Evolutionary conservation across 2,329 filamentous ascomycete species (phyloP).

Genomic region (Aspergillus ruber): DNA sequence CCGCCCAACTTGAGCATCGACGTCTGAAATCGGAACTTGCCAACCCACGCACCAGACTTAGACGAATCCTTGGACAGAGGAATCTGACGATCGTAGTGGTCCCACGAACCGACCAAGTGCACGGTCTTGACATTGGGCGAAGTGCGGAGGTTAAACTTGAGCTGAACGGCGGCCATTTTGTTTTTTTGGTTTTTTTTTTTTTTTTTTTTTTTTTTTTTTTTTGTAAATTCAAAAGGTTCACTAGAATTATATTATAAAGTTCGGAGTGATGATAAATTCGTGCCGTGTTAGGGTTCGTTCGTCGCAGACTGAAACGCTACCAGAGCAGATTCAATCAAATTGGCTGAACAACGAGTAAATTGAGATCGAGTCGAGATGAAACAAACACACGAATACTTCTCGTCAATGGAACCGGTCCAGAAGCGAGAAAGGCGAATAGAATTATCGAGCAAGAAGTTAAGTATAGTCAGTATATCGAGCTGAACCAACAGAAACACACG

Average conservation of each 20-base stretch:
- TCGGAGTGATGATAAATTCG: conserved; percentile 7
- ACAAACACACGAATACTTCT: not conserved
- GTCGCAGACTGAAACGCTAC: conserved; percentile 16
- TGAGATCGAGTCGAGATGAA: not conserved
- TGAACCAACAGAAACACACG: conserved; percentile 20
- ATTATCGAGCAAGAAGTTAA: conserved; percentile 20
- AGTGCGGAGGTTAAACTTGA: conserved; percentile 93
- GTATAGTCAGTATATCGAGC: conserved; percentile 13
- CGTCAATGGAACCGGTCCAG: not conserved
- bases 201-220: too few relatives aligned
- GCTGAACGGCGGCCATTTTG: conserved; percentile 83
- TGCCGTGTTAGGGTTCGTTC: conserved; percentile 12
- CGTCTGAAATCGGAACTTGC: conserved; percentile 92
- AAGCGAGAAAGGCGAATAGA: conserved; percentile 5
- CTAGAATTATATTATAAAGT: conserved; percentile 20
- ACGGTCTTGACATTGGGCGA: conserved; percentile 96
- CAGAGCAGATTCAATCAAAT: conserved; percentile 17
- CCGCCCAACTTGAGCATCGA: conserved; percentile 77
- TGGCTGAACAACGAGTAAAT: not conserved
- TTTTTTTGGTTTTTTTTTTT: too few relatives aligned
- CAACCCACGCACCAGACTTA: conserved; percentile 90
- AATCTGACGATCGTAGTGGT: conserved; percentile 91
- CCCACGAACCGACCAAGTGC: conserved; percentile 96
- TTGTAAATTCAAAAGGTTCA: conserved; percentile 26
- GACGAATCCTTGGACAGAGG: conserved; percentile 83